A percentile compares a stretch with the other conserved stretches of the same genome.
Conservation (phyloP, 352 stramenopile species). For the Paralagenidium karlingii region DNA sequence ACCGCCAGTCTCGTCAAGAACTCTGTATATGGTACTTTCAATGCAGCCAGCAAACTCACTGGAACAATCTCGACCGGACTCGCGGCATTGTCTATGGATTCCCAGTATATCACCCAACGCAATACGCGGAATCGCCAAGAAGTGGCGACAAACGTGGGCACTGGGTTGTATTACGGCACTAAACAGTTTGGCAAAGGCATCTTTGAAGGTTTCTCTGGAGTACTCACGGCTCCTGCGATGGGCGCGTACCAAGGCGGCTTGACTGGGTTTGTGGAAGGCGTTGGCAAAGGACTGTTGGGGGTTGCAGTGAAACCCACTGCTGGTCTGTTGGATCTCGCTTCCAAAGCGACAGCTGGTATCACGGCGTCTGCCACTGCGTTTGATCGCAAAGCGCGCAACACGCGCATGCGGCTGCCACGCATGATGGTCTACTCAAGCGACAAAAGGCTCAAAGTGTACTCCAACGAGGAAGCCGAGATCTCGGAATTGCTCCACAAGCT, state of each 20-base stretch:
- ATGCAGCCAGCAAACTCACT: constrained; percentile 89
- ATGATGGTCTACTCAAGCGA: constrained; percentile 68
- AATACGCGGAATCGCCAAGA: constrained; percentile 66
- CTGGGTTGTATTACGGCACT: constrained; percentile 72
- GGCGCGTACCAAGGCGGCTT: constrained; percentile 85
- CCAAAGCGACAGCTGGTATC: constrained; percentile 66
- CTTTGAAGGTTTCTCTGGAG: constrained; percentile 79
- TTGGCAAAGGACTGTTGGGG: constrained; percentile 79
- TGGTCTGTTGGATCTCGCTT: constrained; percentile 71
- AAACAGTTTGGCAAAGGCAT: constrained; percentile 88
- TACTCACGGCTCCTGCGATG: constrained; percentile 84
- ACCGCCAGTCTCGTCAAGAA: constrained; percentile 84
- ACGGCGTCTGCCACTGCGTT: constrained; percentile 74
- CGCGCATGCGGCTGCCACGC: constrained; percentile 53
- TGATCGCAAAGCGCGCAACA: constrained; percentile 57
- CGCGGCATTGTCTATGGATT: constrained; percentile 82
- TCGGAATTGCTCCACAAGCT: constrained; percentile 45
- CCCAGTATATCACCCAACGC: constrained; percentile 75
- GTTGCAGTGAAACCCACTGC: constrained; percentile 83
- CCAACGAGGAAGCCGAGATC: constrained; percentile 50
- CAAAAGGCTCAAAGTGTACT: constrained; percentile 68
- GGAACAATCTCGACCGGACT: constrained; percentile 86
- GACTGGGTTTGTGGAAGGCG: constrained; percentile 79
- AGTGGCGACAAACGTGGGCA: constrained; percentile 75
- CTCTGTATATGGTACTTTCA: constrained; percentile 87